Percentiles rank a stretch among this genome's conserved stretches.
These are phyloP conservation scores for Emmonsia crescens DNA, from an alignment of 2,329 filamentous ascomycete species.

Conservation along the genomic window DNA sequence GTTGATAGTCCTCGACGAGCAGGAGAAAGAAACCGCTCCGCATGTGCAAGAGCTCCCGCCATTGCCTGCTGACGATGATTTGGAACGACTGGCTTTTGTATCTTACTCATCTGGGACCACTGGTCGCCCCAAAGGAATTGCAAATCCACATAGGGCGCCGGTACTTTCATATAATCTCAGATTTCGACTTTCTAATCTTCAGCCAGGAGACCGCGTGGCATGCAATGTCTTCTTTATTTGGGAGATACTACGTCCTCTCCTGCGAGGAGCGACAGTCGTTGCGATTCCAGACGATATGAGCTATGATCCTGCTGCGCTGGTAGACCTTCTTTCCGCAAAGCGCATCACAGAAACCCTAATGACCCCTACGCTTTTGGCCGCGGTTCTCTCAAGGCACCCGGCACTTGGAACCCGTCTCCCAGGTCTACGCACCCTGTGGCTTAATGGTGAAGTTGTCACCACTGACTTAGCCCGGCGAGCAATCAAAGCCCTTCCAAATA, in stretches of 20 bases:
- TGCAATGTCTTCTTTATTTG: slow-evolving; percentile 83
- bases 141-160: slow-evolving; percentile 63
- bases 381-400: slow-evolving; percentile 59
- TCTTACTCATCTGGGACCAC: slow-evolving; percentile 71
- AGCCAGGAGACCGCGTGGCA: slow-evolving; percentile 65
- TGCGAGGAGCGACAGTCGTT: slow-evolving; percentile 66
- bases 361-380: slow-evolving; percentile 68
- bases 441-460: slow-evolving; percentile 75
- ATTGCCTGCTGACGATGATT: slow-evolving; percentile 53
- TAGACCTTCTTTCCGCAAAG: slow-evolving; percentile 56
- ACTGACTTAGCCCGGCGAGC: slow-evolving; percentile 62
- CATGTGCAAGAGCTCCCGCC: slow-evolving; percentile 26
- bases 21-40: slow-evolving; percentile 3
- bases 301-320: slow-evolving; percentile 64
- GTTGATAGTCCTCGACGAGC: slow-evolving; percentile 53
- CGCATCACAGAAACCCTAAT: slow-evolving; percentile 70
- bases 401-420: slow-evolving; percentile 54
- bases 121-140: slow-evolving; percentile 70
- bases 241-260: slow-evolving; percentile 67
- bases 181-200: slow-evolving; percentile 58
- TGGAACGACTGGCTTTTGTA: slow-evolving; percentile 68
- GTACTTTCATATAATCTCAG: slow-evolving; percentile 64
- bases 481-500: slow-evolving; percentile 55
- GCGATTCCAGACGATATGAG: slow-evolving; percentile 65
- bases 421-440: slow-evolving; percentile 59